Conservation (phyloP, 2,329 filamentous ascomycete genomes). For the Paraconiothyrium brasiliense region DNA sequence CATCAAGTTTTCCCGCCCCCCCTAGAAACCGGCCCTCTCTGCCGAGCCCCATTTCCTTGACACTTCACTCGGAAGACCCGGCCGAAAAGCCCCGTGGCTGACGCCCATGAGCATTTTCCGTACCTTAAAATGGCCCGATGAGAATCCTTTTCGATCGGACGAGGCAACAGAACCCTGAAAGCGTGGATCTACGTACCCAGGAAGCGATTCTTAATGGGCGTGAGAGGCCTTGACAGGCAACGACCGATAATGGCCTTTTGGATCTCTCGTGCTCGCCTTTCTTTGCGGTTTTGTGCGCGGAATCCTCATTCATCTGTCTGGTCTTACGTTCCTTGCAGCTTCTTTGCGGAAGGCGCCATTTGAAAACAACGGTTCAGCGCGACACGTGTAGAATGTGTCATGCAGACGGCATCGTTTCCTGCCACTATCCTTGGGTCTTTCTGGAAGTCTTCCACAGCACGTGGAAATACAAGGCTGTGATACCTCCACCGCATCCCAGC, state of each 20-base stretch:
- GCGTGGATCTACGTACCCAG: neutral
- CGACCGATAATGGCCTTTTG: neutral
- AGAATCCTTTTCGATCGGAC: neutral
- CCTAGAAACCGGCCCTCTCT: neutral
- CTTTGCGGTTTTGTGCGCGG: neutral
- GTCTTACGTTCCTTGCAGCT: neutral
- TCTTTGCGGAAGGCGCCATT: neutral
- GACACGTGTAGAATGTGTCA: neutral
- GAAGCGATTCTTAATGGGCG: neutral
- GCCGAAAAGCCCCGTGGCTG: neutral
- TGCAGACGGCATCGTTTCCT: neutral
- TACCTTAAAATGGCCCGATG: neutral
- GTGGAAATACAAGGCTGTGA: neutral
- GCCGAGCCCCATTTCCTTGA: neutral
- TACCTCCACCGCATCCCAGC: conserved; percentile 1
- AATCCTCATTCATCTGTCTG: neutral
- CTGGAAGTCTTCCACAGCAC: conserved; percentile 3
- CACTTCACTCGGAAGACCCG: neutral
- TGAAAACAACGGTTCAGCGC: neutral
- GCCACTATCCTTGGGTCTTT: neutral
- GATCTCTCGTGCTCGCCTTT: neutral
- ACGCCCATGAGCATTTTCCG: neutral
- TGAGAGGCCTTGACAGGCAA: neutral
- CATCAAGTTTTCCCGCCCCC: neutral
- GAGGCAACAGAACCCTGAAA: neutral